These are phyloP conservation scores for Leishmania major DNA, from an alignment of 208 protist genomes.

Conservation along the genomic window DNA sequence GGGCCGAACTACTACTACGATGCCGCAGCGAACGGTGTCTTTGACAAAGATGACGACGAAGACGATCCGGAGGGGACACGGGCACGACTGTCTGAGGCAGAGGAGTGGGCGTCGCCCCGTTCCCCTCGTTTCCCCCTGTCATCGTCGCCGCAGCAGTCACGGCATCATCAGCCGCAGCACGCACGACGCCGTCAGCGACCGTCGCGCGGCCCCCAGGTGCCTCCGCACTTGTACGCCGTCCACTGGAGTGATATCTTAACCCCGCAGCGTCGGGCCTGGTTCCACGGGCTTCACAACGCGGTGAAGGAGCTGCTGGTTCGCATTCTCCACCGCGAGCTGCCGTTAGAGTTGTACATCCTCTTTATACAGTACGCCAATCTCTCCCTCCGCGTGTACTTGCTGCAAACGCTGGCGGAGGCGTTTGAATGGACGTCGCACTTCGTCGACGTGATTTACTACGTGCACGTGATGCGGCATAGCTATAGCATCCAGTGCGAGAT, in stretches of 20 bases:
- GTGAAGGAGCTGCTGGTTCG: conserved; percentile 40
- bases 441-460: conserved; percentile 62
- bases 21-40: background rate
- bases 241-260: conserved; percentile 55
- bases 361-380: conserved; percentile 64
- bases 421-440: conserved; percentile 62
- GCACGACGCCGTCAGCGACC: background rate
- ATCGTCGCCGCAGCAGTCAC: background rate
- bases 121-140: conserved; percentile 1
- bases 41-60: background rate
- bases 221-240: conserved; percentile 75
- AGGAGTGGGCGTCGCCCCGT: conserved; percentile 9
- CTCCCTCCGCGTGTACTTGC: conserved; percentile 42
- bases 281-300: conserved; percentile 37
- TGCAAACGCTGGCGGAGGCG: conserved; percentile 64
- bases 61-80: background rate
- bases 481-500: conserved; percentile 48
- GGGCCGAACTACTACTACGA: conserved; percentile 38
- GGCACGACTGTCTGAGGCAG: background rate
- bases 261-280: conserved; percentile 46
- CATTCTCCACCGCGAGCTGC: conserved; percentile 45
- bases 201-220: conserved; percentile 17
- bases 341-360: conserved; percentile 61
- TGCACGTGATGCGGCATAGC: conserved; percentile 50
- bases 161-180: background rate